Evolutionary conservation across 768 basidiomycete genomes (phyloP).

Genomic region (Asterophora parasitica): DNA sequence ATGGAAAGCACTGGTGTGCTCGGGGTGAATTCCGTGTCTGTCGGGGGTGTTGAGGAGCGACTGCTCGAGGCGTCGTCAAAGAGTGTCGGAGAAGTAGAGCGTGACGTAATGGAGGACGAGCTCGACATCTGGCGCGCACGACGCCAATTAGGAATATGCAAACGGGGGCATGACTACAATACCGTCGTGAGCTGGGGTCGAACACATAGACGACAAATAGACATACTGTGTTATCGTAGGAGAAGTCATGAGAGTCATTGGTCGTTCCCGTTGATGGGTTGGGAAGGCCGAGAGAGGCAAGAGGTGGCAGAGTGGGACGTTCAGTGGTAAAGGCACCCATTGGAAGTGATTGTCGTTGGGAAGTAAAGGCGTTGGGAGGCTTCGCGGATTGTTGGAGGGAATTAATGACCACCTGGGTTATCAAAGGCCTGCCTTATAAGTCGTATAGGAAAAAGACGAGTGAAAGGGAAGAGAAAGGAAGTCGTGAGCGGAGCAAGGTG

Average conservation of each 20-base stretch:
- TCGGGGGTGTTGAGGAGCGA: neutral
- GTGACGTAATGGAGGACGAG: slow-evolving; percentile 36
- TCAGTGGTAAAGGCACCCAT: slow-evolving; percentile 18
- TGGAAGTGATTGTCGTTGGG: slow-evolving; percentile 13
- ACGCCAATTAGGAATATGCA: slow-evolving; percentile 17
- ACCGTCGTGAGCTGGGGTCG: slow-evolving; percentile 9
- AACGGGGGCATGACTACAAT: slow-evolving; percentile 15
- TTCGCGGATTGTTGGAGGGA: slow-evolving; percentile 10
- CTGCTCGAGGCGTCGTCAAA: slow-evolving; percentile 14
- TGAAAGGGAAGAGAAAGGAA: slow-evolving; percentile 18
- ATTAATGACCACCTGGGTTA: slow-evolving; percentile 30
- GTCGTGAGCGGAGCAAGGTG: slow-evolving; percentile 17
- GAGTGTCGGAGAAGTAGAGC: slow-evolving; percentile 31
- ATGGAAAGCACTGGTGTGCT: slow-evolving; percentile 32
- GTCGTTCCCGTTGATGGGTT: slow-evolving; percentile 11
- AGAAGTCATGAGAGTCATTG: slow-evolving; percentile 12
- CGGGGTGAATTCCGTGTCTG: slow-evolving; percentile 11
- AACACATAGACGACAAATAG: neutral
- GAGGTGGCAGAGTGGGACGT: slow-evolving; percentile 51
- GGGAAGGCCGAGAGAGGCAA: slow-evolving; percentile 43
- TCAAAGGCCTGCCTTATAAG: slow-evolving; percentile 34
- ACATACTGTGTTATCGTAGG: slow-evolving; percentile 18
- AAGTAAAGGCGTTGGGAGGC: slow-evolving; percentile 4
- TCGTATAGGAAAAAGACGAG: slow-evolving; percentile 14
- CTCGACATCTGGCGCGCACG: slow-evolving; percentile 31